Evolutionary conservation across 1,284 basidiomycete genomes (phyloP).

Genomic region (Ganoderma leucocontextum): DNA sequence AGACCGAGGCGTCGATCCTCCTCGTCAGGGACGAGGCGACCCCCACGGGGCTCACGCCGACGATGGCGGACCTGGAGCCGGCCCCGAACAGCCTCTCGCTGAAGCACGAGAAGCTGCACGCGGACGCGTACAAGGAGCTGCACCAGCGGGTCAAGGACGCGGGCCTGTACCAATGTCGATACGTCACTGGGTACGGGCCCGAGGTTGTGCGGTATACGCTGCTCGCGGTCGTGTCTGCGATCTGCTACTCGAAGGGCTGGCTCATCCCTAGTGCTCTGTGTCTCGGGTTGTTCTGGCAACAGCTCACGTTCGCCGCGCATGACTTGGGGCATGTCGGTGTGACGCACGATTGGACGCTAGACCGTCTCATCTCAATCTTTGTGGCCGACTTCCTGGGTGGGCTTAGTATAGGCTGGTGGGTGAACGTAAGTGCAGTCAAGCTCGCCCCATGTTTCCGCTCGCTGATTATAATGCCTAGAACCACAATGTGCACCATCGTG

Average conservation of each 20-base stretch:
- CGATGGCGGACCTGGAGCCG: conserved; percentile 58
- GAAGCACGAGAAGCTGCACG: conserved; percentile 76
- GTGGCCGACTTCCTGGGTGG: conserved; percentile 92
- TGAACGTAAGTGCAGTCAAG: conserved; percentile 71
- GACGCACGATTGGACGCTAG: conserved; percentile 86
- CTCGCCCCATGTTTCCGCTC: background rate
- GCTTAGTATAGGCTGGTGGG: conserved; percentile 97
- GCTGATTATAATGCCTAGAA: conserved; percentile 61
- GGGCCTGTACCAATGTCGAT: conserved; percentile 88
- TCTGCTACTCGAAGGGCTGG: conserved; percentile 73
- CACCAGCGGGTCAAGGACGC: conserved; percentile 81
- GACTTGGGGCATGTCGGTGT: conserved; percentile 96
- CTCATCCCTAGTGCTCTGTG: conserved; percentile 77
- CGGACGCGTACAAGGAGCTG: conserved; percentile 82
- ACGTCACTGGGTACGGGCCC: conserved; percentile 89
- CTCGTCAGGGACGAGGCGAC: conserved; percentile 54
- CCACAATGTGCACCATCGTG: conserved; percentile 96
- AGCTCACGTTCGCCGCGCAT: conserved; percentile 92
- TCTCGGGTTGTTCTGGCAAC: conserved; percentile 94
- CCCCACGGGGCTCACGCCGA: conserved; percentile 48
- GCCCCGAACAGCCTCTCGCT: conserved; percentile 62
- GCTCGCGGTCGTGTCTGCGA: conserved; percentile 66
- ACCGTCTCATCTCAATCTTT: conserved; percentile 85
- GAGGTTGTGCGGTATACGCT: conserved; percentile 83
- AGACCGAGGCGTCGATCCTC: conserved; percentile 65